Base-by-base conservation (phyloP, 1,139 yeast genomes). In the Spathaspora sp. region DNA sequence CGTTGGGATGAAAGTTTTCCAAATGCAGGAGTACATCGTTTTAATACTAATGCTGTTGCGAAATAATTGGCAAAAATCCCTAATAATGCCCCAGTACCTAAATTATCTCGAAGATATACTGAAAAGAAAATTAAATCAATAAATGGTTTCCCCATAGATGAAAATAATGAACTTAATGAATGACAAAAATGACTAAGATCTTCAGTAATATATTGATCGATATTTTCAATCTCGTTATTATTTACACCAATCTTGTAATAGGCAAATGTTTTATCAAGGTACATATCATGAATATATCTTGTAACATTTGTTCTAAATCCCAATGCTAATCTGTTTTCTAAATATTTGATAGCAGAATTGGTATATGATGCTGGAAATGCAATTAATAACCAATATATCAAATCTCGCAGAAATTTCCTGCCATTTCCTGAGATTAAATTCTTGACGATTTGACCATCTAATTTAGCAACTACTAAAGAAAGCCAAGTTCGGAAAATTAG, bases 341-440 rank as follows among this genome's bases (percentile, higher is more conserved):
- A 70, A 60, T 81, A 89, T 60, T 86, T 88, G 60, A 91, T 91
- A 50, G 95, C 91, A 42, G 96, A 87, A 65, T 91, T 91, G 18
- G 97, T 88, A 63, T 89, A 91, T 2, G 95, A 85, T 0, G 97
- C 96, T 1, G 97, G 98, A 54, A 90, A 83, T 1, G 97, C 97
- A 61, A 91, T 82, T 52, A 88, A 69, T 50, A 91, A 78, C 97
- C 97, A 91, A 64, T 87, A 86, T 10, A 82, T 77, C 63, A 91
- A 72, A 60, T 91, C 97, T 52, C 89, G 74, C 39, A 84, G 63
- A 57, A 91, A 90, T 50, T 85, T 85, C 54, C 73, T 79, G 7
- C 93, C 90, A 56, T 86, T 82, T 13, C 90, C 91, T 29, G 91
- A 86, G 57, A 91, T 89, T 61, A 91, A 79, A 63, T 90, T 95